Conservation (phyloP, 805 yeast species). For the Metschnikowia anglica region DNA sequence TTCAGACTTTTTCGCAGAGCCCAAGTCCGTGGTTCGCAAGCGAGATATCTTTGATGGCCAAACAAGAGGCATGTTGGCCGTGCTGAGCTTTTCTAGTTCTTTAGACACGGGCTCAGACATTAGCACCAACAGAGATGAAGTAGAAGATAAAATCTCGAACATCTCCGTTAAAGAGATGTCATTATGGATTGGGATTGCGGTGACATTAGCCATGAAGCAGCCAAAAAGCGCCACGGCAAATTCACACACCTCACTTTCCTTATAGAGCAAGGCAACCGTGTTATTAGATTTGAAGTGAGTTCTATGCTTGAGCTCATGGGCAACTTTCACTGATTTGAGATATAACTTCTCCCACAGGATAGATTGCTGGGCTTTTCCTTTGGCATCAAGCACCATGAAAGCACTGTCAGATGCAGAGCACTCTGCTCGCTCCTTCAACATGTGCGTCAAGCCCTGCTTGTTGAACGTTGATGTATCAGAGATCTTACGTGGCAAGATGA, state of each 20-base stretch:
- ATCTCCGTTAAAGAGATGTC: constrained; percentile 69
- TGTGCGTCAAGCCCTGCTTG: constrained; percentile 62
- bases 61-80: constrained; percentile 39
- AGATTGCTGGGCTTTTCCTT: constrained; percentile 74
- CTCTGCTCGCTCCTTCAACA: constrained; percentile 70
- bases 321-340: constrained; percentile 79
- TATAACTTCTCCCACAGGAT: constrained; percentile 91
- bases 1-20: constrained; percentile 49
- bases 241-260: constrained; percentile 79
- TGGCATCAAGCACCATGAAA: constrained; percentile 65
- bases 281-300: constrained; percentile 76
- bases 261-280: constrained; percentile 79
- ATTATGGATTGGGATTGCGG: constrained; percentile 90
- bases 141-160: constrained; percentile 63
- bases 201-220: constrained; percentile 88
- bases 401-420: constrained; percentile 65
- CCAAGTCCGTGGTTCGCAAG: constrained; percentile 88
- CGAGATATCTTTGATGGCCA: constrained; percentile 77
- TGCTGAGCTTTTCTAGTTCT: constrained; percentile 62
- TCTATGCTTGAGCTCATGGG: constrained; percentile 75
- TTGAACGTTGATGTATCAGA: constrained; percentile 26
- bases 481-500: constrained; percentile 60
- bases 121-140: constrained; percentile 75
- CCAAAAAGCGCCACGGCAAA: constrained; percentile 86
- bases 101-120: constrained; percentile 79